phyloP scores from a whole-genome alignment of 345 rosid species.

The Citrus hindsii region DNA sequence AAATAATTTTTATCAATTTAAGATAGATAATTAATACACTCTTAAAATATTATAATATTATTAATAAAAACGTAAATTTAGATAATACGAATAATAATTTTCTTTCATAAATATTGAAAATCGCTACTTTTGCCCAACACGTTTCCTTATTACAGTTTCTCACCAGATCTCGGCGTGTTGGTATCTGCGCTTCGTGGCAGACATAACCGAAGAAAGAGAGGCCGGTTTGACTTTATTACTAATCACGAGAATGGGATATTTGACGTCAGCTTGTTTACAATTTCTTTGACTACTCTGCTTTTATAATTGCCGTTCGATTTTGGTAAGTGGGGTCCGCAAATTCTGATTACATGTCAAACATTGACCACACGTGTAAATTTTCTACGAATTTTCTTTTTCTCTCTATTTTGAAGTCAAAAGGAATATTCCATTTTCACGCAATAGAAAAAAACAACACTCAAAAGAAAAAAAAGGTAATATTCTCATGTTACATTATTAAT shows the following conservation, averaged over 20 bases:
- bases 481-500: too few relatives aligned
- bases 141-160: background rate
- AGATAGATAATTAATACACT: fast-evolving
- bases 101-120: background rate
- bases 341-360: background rate
- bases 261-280: background rate
- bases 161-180: background rate
- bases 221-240: conserved; percentile 16
- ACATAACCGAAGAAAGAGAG: background rate
- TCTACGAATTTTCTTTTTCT: background rate
- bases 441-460: background rate
- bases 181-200: background rate
- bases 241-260: background rate
- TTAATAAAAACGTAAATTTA: too few relatives aligned
- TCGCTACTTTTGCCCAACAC: background rate
- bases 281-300: background rate
- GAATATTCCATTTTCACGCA: background rate
- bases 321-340: background rate
- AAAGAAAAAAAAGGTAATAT: background rate
- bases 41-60: too few relatives aligned
- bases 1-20: too few relatives aligned
- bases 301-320: background rate
- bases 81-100: fast-evolving
- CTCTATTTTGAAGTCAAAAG: background rate
- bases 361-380: background rate